phyloP scores from a whole-genome alignment of 257 asterid species.

The Gardenia jasminoides region DNA sequence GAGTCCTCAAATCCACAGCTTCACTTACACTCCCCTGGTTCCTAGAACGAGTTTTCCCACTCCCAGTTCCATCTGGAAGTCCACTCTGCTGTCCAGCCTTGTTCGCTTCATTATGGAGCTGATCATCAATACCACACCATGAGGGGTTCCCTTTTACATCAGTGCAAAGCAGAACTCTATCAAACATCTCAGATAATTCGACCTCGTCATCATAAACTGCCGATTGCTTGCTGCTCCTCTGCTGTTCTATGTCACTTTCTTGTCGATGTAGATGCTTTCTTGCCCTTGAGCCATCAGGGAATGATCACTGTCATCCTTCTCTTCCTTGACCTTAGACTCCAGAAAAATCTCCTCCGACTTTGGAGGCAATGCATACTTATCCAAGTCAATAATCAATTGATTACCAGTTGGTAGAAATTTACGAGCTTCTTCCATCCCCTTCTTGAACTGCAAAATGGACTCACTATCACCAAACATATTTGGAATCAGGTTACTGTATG shows the following conservation, averaged over 20 bases:
- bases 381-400: constrained; percentile 71
- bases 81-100: constrained; percentile 24
- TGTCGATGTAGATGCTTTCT: constrained; percentile 70
- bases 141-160: constrained; percentile 36
- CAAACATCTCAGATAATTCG: constrained; percentile 81
- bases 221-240: constrained; percentile 81
- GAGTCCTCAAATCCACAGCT: constrained; percentile 69
- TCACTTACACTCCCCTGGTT: constrained; percentile 47
- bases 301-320: constrained; percentile 44
- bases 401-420: constrained; percentile 66
- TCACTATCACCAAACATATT: constrained; percentile 57
- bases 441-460: constrained; percentile 74
- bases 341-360: constrained; percentile 49
- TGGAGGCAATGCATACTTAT: constrained; percentile 61
- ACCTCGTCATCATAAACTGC: constrained; percentile 65
- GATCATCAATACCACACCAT: constrained; percentile 16
- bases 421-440: constrained; percentile 94
- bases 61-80: constrained; percentile 31
- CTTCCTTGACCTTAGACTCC: constrained; percentile 44
- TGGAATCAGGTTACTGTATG: constrained; percentile 32
- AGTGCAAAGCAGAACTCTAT: constrained; percentile 63
- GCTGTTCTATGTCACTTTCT: constrained; percentile 54
- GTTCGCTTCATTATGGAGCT: constrained; percentile 14
- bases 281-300: constrained; percentile 45
- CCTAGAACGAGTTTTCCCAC: constrained; percentile 42